These are phyloP conservation scores for Fraxinus ornus DNA, from an alignment of 305 asterid species.

Conservation along the genomic window DNA sequence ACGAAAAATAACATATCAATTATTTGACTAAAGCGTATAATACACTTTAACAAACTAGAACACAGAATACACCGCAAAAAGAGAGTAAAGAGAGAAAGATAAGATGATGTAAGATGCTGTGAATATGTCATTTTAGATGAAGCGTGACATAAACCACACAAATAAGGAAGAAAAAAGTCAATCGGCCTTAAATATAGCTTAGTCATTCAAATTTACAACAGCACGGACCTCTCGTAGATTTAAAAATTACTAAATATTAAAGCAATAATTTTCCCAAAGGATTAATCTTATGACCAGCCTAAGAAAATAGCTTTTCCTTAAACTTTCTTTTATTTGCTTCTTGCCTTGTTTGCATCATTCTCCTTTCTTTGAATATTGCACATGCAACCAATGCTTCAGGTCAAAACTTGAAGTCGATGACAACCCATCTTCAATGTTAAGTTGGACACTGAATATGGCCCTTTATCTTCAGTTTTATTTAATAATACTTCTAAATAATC, in stretches of 20 bases:
- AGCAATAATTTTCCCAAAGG: background rate
- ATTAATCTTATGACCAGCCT: background rate
- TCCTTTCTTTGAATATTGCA: background rate
- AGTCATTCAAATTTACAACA: background rate
- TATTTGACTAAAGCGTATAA: background rate
- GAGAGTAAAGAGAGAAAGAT: background rate
- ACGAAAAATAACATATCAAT: conserved; percentile 7
- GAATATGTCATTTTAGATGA: background rate
- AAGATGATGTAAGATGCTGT: background rate
- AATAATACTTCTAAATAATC: background rate
- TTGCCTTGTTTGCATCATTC: background rate
- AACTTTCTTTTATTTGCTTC: background rate
- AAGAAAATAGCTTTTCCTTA: background rate
- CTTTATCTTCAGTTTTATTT: background rate
- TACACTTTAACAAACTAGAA: background rate
- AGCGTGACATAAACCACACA: background rate
- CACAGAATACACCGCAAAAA: background rate
- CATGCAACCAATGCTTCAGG: background rate
- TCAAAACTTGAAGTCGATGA: background rate
- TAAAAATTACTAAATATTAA: conserved; percentile 1
- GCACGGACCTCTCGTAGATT: background rate
- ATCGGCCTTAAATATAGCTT: background rate
- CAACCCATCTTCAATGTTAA: background rate
- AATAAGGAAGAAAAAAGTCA: background rate
- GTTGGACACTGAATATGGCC: background rate